Evolutionary conservation across 805 yeast species (phyloP).

Genomic region (Maudiozyma bulderi): DNA sequence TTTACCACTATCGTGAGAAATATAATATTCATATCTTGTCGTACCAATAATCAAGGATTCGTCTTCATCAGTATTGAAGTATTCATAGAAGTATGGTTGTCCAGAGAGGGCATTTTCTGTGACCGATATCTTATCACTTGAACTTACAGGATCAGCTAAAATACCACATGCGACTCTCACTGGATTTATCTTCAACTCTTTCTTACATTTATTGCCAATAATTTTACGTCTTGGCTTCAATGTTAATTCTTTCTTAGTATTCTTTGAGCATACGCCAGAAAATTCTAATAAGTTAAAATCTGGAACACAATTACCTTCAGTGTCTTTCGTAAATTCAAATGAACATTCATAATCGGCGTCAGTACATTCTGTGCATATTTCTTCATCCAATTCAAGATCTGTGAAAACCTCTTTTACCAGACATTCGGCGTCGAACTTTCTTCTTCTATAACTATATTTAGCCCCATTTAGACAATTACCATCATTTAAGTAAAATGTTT

Average conservation of each 20-base stretch:
- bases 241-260: conserved; percentile 3
- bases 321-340: conserved; percentile 35
- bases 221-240: conserved; percentile 13
- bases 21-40: conserved; percentile 38
- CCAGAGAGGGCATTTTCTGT: conserved; percentile 41
- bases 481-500: conserved; percentile 40
- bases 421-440: conserved; percentile 59
- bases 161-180: conserved; percentile 22
- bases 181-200: conserved; percentile 18
- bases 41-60: conserved; percentile 62
- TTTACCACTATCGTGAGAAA: conserved; percentile 65
- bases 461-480: conserved; percentile 58
- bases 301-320: conserved; percentile 40
- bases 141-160: conserved; percentile 10
- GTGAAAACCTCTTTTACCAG: conserved; percentile 30
- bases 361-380: conserved; percentile 51
- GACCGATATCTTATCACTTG: conserved; percentile 29
- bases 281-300: conserved; percentile 16
- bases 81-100: conserved; percentile 42
- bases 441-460: conserved; percentile 49
- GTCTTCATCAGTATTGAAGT: conserved; percentile 37
- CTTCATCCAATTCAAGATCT: conserved; percentile 35
- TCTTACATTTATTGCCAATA: conserved; percentile 16
- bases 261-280: conserved; percentile 14
- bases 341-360: conserved; percentile 65